These are phyloP conservation scores for Curvularia lunata DNA, from an alignment of 2,329 filamentous ascomycete genomes.

Conservation along the genomic window DNA sequence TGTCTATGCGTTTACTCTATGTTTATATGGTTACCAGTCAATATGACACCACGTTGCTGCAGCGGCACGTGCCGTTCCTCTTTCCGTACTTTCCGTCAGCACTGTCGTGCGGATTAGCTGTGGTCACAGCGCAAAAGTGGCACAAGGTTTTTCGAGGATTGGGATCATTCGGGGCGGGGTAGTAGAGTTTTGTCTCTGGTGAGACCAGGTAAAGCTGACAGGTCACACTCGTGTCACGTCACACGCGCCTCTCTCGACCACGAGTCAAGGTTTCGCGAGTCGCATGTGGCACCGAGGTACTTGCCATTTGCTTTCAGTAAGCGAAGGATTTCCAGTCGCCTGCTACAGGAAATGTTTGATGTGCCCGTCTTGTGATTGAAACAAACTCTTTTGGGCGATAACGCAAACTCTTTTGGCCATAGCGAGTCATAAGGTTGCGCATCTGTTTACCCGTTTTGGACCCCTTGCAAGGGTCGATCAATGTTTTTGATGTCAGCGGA, in stretches of 20 bases:
- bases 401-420: background rate
- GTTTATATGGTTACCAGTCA: background rate
- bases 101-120: conserved; percentile 21
- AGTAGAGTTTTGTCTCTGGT: conserved; percentile 11
- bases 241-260: conserved; percentile 11
- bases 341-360: background rate
- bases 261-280: conserved; percentile 5
- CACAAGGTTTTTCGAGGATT: background rate
- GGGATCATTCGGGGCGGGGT: conserved; percentile 11
- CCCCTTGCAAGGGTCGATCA: background rate
- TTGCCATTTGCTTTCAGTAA: background rate
- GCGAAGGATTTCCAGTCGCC: background rate
- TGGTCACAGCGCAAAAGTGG: conserved; percentile 21
- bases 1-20: background rate
- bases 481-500: background rate
- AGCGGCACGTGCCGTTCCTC: background rate
- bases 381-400: background rate
- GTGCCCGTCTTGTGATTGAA: conserved; percentile 1
- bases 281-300: background rate
- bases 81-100: background rate
- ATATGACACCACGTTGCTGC: background rate
- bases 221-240: conserved; percentile 11
- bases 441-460: background rate
- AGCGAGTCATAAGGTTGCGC: conserved; percentile 1
- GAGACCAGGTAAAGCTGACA: background rate